Evolutionary conservation across 1,284 basidiomycete genomes (phyloP).

Genomic region (Entoloma clypeatum): DNA sequence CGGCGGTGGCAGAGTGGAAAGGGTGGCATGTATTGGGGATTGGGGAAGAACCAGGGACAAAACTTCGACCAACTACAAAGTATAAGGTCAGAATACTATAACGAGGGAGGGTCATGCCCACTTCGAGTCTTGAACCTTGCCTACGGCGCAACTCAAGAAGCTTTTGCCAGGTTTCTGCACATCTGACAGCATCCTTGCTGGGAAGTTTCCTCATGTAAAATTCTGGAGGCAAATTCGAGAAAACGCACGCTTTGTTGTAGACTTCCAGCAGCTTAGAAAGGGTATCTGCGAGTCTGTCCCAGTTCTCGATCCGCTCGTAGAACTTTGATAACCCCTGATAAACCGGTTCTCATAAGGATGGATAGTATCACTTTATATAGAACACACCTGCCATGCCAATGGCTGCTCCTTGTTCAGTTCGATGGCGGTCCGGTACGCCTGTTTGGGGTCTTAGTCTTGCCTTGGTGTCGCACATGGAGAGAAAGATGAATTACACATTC

Average conservation of each 20-base stretch:
- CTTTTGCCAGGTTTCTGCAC: slow-evolving; percentile 77
- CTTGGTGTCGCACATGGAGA: slow-evolving; percentile 2
- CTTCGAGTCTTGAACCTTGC: slow-evolving; percentile 60
- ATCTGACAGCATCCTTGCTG: slow-evolving; percentile 77
- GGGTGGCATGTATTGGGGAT: slow-evolving; percentile 62
- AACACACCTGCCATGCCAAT: slow-evolving; percentile 71
- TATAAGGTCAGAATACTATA: background rate
- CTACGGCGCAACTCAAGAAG: slow-evolving; percentile 63
- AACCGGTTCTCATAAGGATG: slow-evolving; percentile 1
- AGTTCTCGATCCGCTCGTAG: slow-evolving; percentile 61
- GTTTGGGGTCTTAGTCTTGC: slow-evolving; percentile 11
- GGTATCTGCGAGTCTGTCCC: slow-evolving; percentile 57
- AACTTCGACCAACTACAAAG: slow-evolving; percentile 57
- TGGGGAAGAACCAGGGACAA: slow-evolving; percentile 74
- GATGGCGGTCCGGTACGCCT: slow-evolving; percentile 78
- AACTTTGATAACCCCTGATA: slow-evolving; percentile 68
- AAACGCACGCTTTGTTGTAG: slow-evolving; percentile 53
- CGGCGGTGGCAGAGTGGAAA: slow-evolving; percentile 68
- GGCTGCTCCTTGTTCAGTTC: slow-evolving; percentile 58
- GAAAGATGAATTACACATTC: slow-evolving; percentile 75
- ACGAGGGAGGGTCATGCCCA: slow-evolving; percentile 25
- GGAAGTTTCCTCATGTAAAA: slow-evolving; percentile 4
- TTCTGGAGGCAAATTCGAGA: background rate
- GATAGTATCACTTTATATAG: slow-evolving; percentile 1
- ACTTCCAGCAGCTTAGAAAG: slow-evolving; percentile 52